These are phyloP conservation scores for Boletus hoseneyae DNA, from an alignment of 1,284 basidiomycete species.

Conservation along the genomic window DNA sequence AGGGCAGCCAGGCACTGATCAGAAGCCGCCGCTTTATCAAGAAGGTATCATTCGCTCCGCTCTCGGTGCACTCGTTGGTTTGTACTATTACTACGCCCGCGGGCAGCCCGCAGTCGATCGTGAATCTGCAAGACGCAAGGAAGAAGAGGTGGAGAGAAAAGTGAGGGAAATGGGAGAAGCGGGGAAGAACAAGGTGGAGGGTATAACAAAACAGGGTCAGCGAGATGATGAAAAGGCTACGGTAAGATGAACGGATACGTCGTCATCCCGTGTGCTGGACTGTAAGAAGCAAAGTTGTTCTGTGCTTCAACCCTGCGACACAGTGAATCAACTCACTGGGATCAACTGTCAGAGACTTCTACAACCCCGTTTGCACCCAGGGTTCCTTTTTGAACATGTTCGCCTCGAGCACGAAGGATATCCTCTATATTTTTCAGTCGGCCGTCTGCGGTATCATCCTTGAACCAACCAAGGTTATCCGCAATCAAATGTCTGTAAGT, in stretches of 20 bases:
- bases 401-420: slow-evolving; percentile 72
- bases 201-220: slow-evolving; percentile 38
- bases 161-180: slow-evolving; percentile 45
- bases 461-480: slow-evolving; percentile 93
- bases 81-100: slow-evolving; percentile 34
- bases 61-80: slow-evolving; percentile 29
- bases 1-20: slow-evolving; percentile 14
- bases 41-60: slow-evolving; percentile 26
- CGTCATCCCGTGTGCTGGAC: too few species aligned
- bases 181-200: slow-evolving; percentile 44
- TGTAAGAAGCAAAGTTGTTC: neutral
- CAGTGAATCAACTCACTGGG: slow-evolving; percentile 10
- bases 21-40: slow-evolving; percentile 2
- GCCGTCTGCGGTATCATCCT: slow-evolving; percentile 72
- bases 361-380: slow-evolving; percentile 39
- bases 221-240: too few species aligned
- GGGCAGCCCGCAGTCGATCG: slow-evolving; percentile 21
- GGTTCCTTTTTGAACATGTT: slow-evolving; percentile 63
- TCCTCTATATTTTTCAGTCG: slow-evolving; percentile 79
- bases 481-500: slow-evolving; percentile 78
- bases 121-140: slow-evolving; percentile 41
- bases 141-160: slow-evolving; percentile 44
- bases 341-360: slow-evolving; percentile 36
- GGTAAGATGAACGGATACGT: too few species aligned
- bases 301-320: neutral